Conservation (phyloP, 306 rosid species). For the Echinosophora koreensis region DNA sequence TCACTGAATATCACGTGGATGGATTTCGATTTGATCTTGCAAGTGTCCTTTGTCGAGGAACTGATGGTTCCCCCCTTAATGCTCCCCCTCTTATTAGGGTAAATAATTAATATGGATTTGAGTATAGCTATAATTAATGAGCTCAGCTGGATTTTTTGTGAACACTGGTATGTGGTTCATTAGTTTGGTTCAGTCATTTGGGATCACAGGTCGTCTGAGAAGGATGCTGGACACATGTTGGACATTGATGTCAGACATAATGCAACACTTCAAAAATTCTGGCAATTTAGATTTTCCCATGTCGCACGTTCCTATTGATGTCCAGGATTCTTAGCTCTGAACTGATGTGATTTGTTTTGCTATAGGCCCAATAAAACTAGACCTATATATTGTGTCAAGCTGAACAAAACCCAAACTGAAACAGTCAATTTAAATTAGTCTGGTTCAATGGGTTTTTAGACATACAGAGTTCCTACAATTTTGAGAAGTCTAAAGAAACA, state of each 20-base stretch:
- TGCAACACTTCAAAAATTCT: conserved; percentile 11
- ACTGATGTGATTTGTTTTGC: conserved; percentile 6
- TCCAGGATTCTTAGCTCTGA: conserved; percentile 25
- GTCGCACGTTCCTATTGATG: background rate
- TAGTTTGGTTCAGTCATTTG: conserved; percentile 23
- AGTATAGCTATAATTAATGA: conserved; percentile 7
- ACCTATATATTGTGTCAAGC: conserved; percentile 23
- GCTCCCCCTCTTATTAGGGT: conserved; percentile 89
- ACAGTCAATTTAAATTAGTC: background rate
- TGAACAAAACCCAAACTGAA: conserved; percentile 11
- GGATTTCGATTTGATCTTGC: conserved; percentile 99
- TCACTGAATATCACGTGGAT: conserved; percentile 90
- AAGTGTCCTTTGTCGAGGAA: conserved; percentile 91
- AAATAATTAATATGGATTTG: conserved; percentile 40
- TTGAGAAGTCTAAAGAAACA: conserved; percentile 8
- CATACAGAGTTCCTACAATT: background rate
- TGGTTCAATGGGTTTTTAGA: conserved; percentile 25
- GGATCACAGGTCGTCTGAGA: conserved; percentile 28
- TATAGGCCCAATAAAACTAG: conserved; percentile 6
- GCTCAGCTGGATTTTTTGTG: conserved; percentile 15
- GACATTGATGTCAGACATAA: conserved; percentile 2
- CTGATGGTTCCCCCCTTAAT: conserved; percentile 81
- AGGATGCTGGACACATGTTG: background rate
- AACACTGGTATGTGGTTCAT: conserved; percentile 16
- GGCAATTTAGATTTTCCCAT: conserved; percentile 22